A percentile compares a stretch with the other conserved stretches of the same genome.
Evolutionary conservation across 345 rosid genomes (phyloP).

Genomic region (Salix purpurea): DNA sequence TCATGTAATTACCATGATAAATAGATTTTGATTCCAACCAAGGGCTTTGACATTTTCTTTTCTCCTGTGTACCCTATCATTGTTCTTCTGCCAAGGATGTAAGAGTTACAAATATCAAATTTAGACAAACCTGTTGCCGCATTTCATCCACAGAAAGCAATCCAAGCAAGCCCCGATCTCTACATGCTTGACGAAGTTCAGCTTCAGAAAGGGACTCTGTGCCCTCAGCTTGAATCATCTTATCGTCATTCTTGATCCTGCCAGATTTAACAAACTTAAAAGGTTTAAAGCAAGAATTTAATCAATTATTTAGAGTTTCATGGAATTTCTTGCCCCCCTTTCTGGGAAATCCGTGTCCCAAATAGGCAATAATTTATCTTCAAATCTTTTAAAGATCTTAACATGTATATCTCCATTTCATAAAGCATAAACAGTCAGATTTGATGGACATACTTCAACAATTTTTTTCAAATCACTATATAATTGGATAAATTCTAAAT

Average conservation of each 20-base stretch:
- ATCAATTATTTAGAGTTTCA: background rate
- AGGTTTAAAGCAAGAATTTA: background rate
- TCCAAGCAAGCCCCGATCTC: constrained; percentile 90
- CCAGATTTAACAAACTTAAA: constrained; percentile 13
- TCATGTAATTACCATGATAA: background rate
- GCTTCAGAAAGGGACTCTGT: constrained; percentile 86
- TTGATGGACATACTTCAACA: background rate
- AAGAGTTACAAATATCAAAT: background rate
- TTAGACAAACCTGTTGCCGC: constrained; percentile 66
- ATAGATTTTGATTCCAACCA: too few species aligned
- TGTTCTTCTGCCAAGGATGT: background rate
- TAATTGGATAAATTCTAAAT: constrained; percentile 5
- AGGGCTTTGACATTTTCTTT: background rate
- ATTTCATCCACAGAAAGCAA: constrained; percentile 88
- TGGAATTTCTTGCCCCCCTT: background rate
- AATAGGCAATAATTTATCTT: background rate
- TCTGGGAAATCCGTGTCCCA: background rate
- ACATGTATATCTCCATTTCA: background rate
- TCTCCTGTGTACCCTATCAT: background rate
- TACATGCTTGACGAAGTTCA: constrained; percentile 93
- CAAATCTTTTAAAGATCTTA: background rate
- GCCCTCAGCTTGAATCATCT: constrained; percentile 88
- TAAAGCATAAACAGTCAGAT: background rate
- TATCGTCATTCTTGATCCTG: constrained; percentile 94
- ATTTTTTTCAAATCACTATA: background rate